Base-by-base conservation (phyloP, 2,329 filamentous ascomycete genomes). In the Myotisia sp. region DNA sequence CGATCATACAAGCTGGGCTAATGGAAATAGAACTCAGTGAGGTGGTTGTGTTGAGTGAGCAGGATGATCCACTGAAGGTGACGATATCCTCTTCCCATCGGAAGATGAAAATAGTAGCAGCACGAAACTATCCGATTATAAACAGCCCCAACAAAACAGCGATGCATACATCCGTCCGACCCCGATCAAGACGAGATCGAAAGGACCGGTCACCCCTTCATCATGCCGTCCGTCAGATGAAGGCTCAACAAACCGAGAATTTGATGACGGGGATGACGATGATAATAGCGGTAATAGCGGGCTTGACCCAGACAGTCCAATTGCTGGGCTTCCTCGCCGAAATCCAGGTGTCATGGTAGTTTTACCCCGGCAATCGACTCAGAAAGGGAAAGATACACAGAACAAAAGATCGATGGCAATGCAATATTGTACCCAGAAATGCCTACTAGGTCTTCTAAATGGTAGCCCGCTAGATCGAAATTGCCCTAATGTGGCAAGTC, bases 1-100 rank as follows among this genome's bases (percentile, higher is more conserved):
- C 41, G 8, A 54, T 64, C 40, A 58, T 70, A 31, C 56, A 58
- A 20, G 36, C 52, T 17, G 58, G 65, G 19, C 53, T 69, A 0
- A 49, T 53, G 9, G 41, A 49, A 1, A 63, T 65, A 48, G 47
- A 63, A 35, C 54, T 67, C 7, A 44, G 53, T 26, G 46, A 55
- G 10, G 53, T 62, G 6, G 47, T 65, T 3, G 40, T 53, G 42
- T 14, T 38, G 53, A 36, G 45, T 41, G 19, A 39, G 19, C 50
- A 52, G 3, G 55, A 52, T 7, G 50, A 37, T 3, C n/a, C n/a
- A n/a, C n/a, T 31, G 37, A 43, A 35, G 41, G 47, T 18, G 40
- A 49, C 18, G 44, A 51, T 12, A 14, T 13, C n/a, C 29, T 31
- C n/a, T 31, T 31, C 18, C 4, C 8, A 5, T 12, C 10, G 10